phyloP scores from a whole-genome alignment of 331 rosid genomes.

The Arachis monticola region DNA sequence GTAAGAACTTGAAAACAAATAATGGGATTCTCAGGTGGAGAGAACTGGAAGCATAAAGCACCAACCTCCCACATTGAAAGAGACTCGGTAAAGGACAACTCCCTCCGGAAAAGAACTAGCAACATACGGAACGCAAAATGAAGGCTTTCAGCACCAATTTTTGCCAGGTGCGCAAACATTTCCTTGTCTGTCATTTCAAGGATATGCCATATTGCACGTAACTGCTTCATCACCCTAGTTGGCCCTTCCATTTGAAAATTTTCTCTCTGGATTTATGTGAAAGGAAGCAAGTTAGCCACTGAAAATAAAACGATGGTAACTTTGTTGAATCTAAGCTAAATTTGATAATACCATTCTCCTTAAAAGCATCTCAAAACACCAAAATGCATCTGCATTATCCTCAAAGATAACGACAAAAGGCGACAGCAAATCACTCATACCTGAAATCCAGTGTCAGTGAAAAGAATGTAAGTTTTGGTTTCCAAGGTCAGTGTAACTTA shows the following conservation, averaged over 20 bases:
- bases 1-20: constrained; percentile 8
- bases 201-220: constrained; percentile 79
- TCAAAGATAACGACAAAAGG: constrained; percentile 94
- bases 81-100: constrained; percentile 82
- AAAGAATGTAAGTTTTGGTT: constrained; percentile 33
- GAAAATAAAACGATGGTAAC: constrained; percentile 9
- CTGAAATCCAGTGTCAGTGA: constrained; percentile 55
- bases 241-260: constrained; percentile 97
- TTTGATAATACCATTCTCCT: constrained; percentile 84
- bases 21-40: not conserved
- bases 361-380: constrained; percentile 99
- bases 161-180: constrained; percentile 75
- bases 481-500: constrained; percentile 16
- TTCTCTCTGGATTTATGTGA: constrained; percentile 63
- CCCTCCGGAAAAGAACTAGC: constrained; percentile 94
- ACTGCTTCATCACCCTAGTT: constrained; percentile 89
- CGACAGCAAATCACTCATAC: constrained; percentile 98
- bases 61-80: constrained; percentile 99
- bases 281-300: constrained; percentile 42
- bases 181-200: constrained; percentile 83
- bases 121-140: constrained; percentile 96
- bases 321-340: constrained; percentile 43
- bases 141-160: constrained; percentile 94
- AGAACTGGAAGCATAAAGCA: constrained; percentile 23
- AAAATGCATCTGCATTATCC: constrained; percentile 96